These are phyloP conservation scores for Sarocladium kiliense DNA, from an alignment of 2,329 filamentous ascomycete genomes.

Conservation along the genomic window DNA sequence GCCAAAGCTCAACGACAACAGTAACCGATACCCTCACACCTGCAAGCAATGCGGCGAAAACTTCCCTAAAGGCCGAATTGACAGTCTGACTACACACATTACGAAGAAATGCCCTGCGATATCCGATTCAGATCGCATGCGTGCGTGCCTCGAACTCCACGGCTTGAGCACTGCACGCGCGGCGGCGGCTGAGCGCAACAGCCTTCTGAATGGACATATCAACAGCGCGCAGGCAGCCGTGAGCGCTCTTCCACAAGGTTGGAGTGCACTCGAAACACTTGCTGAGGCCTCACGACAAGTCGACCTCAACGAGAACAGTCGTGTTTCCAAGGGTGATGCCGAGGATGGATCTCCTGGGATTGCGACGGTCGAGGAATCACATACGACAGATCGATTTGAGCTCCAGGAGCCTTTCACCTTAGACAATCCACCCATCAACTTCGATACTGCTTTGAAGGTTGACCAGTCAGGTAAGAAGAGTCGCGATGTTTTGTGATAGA, in stretches of 20 bases:
- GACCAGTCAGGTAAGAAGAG: conserved; percentile 20
- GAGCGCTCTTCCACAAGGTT: conserved; percentile 48
- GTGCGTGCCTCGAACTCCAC: conserved; percentile 67
- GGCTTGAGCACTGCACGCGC: conserved; percentile 54
- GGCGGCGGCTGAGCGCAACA: conserved; percentile 19
- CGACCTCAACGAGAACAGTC: conserved; percentile 58
- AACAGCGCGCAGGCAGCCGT: conserved; percentile 14
- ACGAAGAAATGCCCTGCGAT: conserved; percentile 83
- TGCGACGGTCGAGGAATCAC: conserved; percentile 17
- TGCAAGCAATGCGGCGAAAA: conserved; percentile 85
- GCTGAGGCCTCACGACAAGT: conserved; percentile 84
- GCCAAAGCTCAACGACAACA: conserved; percentile 79
- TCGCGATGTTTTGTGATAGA: not conserved
- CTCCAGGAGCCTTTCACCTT: conserved; percentile 55
- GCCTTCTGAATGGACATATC: conserved; percentile 23
- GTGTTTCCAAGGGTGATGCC: conserved; percentile 34
- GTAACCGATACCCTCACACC: conserved; percentile 87
- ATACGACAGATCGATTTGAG: conserved; percentile 38
- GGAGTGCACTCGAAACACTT: conserved; percentile 79
- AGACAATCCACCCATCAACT: conserved; percentile 48
- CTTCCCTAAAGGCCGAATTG: conserved; percentile 85
- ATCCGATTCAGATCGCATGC: conserved; percentile 67
- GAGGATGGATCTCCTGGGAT: conserved; percentile 21
- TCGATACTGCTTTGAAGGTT: conserved; percentile 30
- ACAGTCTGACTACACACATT: conserved; percentile 75